Conservation (phyloP, 2,329 filamentous ascomycete species). For the Hortaea werneckii region DNA sequence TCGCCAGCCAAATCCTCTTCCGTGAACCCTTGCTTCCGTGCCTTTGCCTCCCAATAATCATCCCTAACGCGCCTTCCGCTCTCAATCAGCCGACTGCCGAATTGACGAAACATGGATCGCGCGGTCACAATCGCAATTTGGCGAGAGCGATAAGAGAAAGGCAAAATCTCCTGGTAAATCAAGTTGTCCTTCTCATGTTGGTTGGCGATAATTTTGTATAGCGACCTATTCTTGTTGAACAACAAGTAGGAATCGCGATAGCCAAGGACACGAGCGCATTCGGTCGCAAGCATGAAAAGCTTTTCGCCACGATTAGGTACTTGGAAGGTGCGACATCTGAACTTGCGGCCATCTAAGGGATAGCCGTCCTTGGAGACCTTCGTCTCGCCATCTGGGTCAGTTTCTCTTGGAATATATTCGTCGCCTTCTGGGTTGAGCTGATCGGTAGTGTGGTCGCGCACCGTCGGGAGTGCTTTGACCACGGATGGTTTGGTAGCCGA, state of each 20-base stretch:
- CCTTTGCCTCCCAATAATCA: conserved; percentile 98
- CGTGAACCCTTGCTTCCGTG: conserved; percentile 93
- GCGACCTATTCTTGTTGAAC: conserved; percentile 95
- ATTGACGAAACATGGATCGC: conserved; percentile 96
- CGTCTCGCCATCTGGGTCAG: conserved; percentile 84
- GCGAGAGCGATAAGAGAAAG: conserved; percentile 94
- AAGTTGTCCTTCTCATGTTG: conserved; percentile 95
- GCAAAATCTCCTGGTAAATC: conserved; percentile 86
- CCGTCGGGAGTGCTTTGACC: conserved; percentile 88
- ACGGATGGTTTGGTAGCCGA: conserved; percentile 54
- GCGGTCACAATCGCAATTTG: conserved; percentile 98
- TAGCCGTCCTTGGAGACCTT: conserved; percentile 82
- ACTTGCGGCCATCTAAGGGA: conserved; percentile 71
- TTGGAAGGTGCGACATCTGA: conserved; percentile 85
- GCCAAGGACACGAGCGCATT: conserved; percentile 85
- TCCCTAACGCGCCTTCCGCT: conserved; percentile 86
- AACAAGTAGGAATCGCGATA: conserved; percentile 97
- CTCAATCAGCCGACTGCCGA: conserved; percentile 85
- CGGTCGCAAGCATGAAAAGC: conserved; percentile 96
- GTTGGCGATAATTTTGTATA: conserved; percentile 95
- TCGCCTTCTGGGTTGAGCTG: conserved; percentile 82
- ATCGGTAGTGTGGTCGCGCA: conserved; percentile 93
- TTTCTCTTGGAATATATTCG: conserved; percentile 89
- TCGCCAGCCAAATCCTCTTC: conserved; percentile 93
- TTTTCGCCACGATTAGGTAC: conserved; percentile 90